Base-by-base conservation (phyloP, 352 stramenopile species). In the Globisporangium heterothallicum region DNA sequence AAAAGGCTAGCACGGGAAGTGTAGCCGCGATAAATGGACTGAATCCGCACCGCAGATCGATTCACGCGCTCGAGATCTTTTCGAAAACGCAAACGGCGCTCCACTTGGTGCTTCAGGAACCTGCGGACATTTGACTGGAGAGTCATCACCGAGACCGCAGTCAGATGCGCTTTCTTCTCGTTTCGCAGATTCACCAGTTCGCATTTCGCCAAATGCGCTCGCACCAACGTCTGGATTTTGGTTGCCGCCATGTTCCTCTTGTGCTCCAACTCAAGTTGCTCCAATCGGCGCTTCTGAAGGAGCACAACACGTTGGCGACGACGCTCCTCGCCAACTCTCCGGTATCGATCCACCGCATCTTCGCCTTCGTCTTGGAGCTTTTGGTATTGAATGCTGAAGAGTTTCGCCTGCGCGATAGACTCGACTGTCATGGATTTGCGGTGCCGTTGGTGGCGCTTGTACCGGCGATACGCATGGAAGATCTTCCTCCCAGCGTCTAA, bases 61-160 rank as follows among this genome's bases (percentile, higher is more conserved):
- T 84, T 88, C 30, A 88, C 74, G 10, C 74, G 72, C 47, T 78
- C 74, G 22, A 88, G 54, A 32, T 88, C 77, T 30, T 55, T 64
- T 5, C 56, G 70, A 42, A 79, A 88, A 0, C 69, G 70, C 13
- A 63, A 58, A 1, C 72, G 72, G 2, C 70, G 58, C 8, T 54
- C 60, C 18, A 81, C 66, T 35, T 85, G 77, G 8, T 56, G 27
- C 16, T 62, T 69, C 8, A 86, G 43, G 42, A 81, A 82, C 25
- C 61, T 70, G 25, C 82, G 82, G 18, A 85, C 86, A 25, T 63
- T 78, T 22, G 71, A 87, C 58, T 93, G 82, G 29, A 93, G 84
- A 5, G 68, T 66, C 54, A 86, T 87, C 14, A 66, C 74, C 5
- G 72, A 78, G 24, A 78, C 70, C 0, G 76, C 71, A 6, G 72